Evolutionary conservation across 352 stramenopile species (phyloP), one percentile per base, ranked within the genome.

Genomic region (Globisporangium uncinulatum): DNA sequence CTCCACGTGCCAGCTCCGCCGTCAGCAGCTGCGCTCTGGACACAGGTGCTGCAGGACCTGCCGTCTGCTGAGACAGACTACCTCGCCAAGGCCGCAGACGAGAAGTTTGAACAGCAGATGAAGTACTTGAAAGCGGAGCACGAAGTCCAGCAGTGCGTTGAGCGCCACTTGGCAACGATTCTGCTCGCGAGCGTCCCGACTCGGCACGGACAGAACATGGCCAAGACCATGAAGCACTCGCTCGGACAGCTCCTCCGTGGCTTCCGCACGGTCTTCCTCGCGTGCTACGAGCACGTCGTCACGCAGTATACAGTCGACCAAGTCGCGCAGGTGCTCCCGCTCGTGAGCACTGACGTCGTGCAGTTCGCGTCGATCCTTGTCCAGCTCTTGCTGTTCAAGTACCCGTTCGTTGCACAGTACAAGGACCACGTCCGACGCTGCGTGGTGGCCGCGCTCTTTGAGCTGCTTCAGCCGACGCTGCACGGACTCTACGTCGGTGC

Each of bases 311-410:
- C 58, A 9, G 32, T 70, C 37, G 43, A 62, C 47, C 51, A 67
- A 32, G 36, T 65, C 52, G 19, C 67, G 36, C 24, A 53, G n/a
- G 24, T 73, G 6, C 58, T 89, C 34, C 71, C 79, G 9, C 61
- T 86, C 15, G 63, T 75, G 0, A 73, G 73, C 1, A 69, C 73
- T 0, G 77, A 89, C 50, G 67, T 87, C 36, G 68, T 72, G 7
- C 70, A 81, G 49, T 84, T 87, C 53, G 60, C 66, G 1, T 65
- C 61, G 0, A 74, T 89, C 50, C 61, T 87, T 21, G 59, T 69
- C 2, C 79, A 87, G 51, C 65, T 89, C 11, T 56, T 87, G 29
- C 31, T 75, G 37, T 85, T 76, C 59, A 89, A 84, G 56, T 85
- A 87, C 59, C 43, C 67, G 0, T 62, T 72, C 15, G 56, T 71